phyloP scores from a whole-genome alignment of 352 stramenopile genomes.

The Pythium scleroteichum region DNA sequence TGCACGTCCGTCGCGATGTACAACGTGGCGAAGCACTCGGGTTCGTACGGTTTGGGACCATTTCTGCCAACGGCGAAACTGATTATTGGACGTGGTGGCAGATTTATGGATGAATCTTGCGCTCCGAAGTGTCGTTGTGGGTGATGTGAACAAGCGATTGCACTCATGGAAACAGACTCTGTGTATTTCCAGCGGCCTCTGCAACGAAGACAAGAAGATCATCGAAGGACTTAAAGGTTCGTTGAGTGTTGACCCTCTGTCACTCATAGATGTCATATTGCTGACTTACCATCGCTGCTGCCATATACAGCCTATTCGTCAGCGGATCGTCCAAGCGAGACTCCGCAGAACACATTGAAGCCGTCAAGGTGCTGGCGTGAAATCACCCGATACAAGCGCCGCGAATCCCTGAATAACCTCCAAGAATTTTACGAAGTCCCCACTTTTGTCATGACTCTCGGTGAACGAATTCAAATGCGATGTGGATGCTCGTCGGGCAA shows the following conservation, averaged over 20 bases:
- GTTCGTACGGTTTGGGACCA: constrained; percentile 28
- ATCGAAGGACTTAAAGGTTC: constrained; percentile 37
- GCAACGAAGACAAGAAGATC: constrained; percentile 40
- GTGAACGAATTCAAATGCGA: constrained; percentile 58
- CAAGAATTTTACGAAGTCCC: constrained; percentile 37
- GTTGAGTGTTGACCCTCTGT: no score
- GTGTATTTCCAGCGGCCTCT: constrained; percentile 42
- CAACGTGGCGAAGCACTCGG: constrained; percentile 38
- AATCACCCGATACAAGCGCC: constrained; percentile 37
- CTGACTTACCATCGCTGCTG: no score
- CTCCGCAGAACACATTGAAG: constrained; percentile 55
- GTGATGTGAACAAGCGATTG: constrained; percentile 6
- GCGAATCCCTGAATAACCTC: constrained; percentile 32
- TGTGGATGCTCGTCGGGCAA: constrained; percentile 74
- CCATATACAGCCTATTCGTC: constrained; percentile 27
- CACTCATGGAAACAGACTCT: constrained; percentile 53
- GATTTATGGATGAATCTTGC: constrained; percentile 47
- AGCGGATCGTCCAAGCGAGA: constrained; percentile 29
- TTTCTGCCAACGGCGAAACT: not conserved
- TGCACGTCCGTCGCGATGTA: constrained; percentile 36
- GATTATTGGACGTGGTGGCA: constrained; percentile 19
- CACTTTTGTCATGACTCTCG: constrained; percentile 50
- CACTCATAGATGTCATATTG: no score
- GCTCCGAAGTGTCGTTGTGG: constrained; percentile 29
- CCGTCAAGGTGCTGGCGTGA: constrained; percentile 68